Evolutionary conservation across 371 early-diverging fungal genomes (phyloP).

Genomic region (Zancudomyces culisetae): DNA sequence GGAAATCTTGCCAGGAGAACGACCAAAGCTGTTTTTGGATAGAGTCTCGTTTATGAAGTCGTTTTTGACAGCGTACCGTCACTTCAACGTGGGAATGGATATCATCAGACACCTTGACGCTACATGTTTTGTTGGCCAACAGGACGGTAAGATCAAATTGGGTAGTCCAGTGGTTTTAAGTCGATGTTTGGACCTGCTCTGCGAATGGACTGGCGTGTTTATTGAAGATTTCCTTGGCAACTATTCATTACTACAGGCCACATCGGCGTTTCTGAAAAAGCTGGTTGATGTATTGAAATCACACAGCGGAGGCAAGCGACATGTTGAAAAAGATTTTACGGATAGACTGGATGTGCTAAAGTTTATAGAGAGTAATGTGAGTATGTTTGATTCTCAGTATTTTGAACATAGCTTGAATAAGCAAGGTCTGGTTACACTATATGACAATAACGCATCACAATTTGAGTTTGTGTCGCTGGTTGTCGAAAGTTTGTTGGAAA

Average conservation of each 20-base stretch:
- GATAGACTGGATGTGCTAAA: neutral
- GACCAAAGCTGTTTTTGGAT: conserved; percentile 17
- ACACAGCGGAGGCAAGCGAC: conserved; percentile 8
- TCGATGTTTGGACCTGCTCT: conserved; percentile 31
- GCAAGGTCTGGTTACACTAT: neutral
- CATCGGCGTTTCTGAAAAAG: conserved; percentile 5
- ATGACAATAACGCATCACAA: neutral
- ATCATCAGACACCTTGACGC: neutral
- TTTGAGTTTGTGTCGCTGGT: neutral
- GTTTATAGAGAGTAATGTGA: neutral
- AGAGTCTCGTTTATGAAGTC: conserved; percentile 21
- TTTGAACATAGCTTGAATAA: neutral
- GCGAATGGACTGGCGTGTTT: conserved; percentile 42
- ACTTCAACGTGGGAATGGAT: conserved; percentile 7
- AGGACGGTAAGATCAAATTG: neutral
- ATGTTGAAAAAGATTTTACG: too few relatives aligned
- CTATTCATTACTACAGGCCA: conserved; percentile 13
- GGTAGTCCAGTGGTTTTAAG: conserved; percentile 22
- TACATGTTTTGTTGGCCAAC: neutral
- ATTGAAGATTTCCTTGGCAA: conserved; percentile 49
- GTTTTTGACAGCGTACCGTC: conserved; percentile 23
- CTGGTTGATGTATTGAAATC: neutral
- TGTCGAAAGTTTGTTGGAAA: neutral
- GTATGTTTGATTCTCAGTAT: neutral
- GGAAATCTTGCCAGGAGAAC: conserved; percentile 1